Evolutionary conservation across 176 grass and related monocot species (phyloP).

Genomic region (Miscanthus lutarioriparius): DNA sequence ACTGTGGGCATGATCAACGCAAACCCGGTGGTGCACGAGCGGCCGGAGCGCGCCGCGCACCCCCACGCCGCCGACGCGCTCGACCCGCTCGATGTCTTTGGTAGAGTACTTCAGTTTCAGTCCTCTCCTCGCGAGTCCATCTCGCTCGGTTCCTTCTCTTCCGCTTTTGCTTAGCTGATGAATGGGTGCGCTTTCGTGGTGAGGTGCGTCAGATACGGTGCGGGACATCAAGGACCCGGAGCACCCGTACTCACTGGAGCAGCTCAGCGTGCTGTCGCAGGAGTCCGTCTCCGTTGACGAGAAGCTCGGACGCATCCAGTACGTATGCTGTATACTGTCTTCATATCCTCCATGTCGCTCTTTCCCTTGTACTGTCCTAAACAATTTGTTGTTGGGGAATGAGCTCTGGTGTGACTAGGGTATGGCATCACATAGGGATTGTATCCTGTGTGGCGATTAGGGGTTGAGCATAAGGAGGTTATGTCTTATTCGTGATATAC

Average conservation of each 20-base stretch:
- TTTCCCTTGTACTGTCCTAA: not conserved
- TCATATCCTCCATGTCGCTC: not conserved
- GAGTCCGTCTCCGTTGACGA: conserved; percentile 91
- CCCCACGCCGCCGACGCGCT: conserved; percentile 54
- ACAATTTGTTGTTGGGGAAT: not conserved
- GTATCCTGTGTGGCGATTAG: not conserved
- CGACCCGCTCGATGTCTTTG: conserved; percentile 78
- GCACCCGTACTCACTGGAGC: conserved; percentile 98
- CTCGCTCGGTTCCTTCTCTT: not conserved
- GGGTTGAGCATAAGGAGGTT: not conserved
- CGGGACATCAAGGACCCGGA: conserved; percentile 99
- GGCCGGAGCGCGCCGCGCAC: conserved; percentile 60
- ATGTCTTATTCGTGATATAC: not conserved
- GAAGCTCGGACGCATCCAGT: conserved; percentile 93
- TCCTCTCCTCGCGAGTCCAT: not conserved
- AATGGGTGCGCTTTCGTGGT: not conserved
- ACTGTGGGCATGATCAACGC: conserved; percentile 98
- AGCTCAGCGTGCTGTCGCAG: conserved; percentile 96
- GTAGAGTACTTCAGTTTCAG: conserved; percentile 26
- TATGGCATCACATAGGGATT: not conserved
- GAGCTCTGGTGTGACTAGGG: conserved; percentile 4
- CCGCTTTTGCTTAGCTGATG: not conserved
- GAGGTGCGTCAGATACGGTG: conserved; percentile 63
- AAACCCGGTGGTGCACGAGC: conserved; percentile 89
- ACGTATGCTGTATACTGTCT: conserved; percentile 15